Evolutionary conservation across 306 rosid genomes (phyloP).

Genomic region (Bauhinia variegata): DNA sequence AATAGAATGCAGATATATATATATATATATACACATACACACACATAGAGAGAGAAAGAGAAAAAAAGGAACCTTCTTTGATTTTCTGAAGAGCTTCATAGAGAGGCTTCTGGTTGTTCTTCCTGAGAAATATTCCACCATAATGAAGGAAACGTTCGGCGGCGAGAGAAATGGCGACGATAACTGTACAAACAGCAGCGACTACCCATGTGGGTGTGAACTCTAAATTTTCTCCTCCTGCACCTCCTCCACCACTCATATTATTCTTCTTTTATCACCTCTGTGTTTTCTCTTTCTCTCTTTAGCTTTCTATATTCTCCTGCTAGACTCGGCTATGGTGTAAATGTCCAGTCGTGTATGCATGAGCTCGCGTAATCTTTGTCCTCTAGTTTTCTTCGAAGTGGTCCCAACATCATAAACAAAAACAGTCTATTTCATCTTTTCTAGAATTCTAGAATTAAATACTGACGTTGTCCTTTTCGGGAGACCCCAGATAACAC

Average conservation of each 20-base stretch:
- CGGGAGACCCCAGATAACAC: no score
- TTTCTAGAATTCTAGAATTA: no score
- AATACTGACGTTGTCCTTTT: no score
- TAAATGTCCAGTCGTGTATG: no score
- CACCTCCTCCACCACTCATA: conserved; percentile 75
- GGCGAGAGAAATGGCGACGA: conserved; percentile 74
- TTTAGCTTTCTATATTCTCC: neutral
- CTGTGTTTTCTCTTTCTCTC: neutral
- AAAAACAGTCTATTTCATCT: no score
- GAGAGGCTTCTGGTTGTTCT: conserved; percentile 73
- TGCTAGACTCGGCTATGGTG: no score
- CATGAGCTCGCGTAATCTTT: no score
- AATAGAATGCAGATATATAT: no score
- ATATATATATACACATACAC: no score
- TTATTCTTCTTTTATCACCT: conserved; percentile 29
- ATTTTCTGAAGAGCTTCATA: conserved; percentile 81
- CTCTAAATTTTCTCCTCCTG: conserved; percentile 55
- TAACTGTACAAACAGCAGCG: conserved; percentile 71
- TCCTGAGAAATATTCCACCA: conserved; percentile 54
- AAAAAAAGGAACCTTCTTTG: conserved; percentile 61
- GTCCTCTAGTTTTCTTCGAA: no score
- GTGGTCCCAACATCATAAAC: no score
- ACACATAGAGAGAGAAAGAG: no score
- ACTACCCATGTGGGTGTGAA: conserved; percentile 93
- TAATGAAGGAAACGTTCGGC: conserved; percentile 71